Conservation (phyloP, 495 filamentous ascomycete species). For the Glutinoglossum americanum region DNA sequence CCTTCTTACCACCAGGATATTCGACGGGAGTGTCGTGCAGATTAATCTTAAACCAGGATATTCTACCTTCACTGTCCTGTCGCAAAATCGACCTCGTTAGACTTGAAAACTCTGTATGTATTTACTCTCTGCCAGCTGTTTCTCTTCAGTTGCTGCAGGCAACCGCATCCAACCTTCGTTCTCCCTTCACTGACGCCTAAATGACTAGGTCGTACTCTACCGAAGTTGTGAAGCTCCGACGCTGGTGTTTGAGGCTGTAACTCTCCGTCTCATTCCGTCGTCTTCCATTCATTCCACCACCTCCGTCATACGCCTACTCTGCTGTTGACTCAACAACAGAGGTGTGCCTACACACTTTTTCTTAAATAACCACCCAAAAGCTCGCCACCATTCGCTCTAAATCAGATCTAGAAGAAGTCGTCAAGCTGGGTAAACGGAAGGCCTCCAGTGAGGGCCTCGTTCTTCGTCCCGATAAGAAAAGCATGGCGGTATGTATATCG, state of each 20-base stretch:
- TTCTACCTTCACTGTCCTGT: neutral
- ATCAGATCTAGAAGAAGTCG: neutral
- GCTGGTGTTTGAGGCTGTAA: neutral
- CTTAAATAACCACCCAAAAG: neutral
- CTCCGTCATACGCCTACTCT: neutral
- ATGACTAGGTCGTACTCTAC: neutral
- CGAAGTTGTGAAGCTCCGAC: neutral
- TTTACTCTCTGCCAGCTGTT: neutral
- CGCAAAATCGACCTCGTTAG: no score
- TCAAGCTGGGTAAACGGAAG: constrained; percentile 73
- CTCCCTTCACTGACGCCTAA: neutral
- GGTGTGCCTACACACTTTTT: neutral
- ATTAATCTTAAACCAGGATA: neutral
- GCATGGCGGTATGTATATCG: constrained; percentile 50
- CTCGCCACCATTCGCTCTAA: neutral
- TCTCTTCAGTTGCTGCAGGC: neutral
- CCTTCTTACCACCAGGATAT: no score
- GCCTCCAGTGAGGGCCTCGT: constrained; percentile 50
- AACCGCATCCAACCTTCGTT: neutral
- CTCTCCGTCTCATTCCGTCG: neutral
- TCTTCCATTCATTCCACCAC: neutral
- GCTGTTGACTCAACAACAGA: neutral
- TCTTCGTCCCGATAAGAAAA: constrained; percentile 50
- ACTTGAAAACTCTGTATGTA: neutral
- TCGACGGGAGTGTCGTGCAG: no score